Percentiles rank a stretch among this genome's conserved stretches.
phyloP scores from a whole-genome alignment of 2,329 filamentous ascomycete species.

The Ustulina deusta region DNA sequence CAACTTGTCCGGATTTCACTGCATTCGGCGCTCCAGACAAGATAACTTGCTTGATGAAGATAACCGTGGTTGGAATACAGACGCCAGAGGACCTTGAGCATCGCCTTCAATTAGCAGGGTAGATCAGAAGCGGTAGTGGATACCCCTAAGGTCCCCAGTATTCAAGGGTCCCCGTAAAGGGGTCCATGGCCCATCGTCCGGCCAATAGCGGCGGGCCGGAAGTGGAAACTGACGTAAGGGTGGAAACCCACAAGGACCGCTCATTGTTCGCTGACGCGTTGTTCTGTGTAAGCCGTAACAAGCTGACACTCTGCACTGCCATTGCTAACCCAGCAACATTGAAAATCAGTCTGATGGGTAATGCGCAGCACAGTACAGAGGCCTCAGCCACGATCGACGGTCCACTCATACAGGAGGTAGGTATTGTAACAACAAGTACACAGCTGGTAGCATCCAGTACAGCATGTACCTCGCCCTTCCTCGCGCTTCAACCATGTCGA shows the following conservation, averaged over 20 bases:
- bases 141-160: not conserved
- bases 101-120: slow-evolving; percentile 5
- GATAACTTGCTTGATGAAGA: not conserved
- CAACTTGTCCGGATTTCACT: not conserved
- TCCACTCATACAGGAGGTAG: not conserved
- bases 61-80: not conserved
- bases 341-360: not conserved
- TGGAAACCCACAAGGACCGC: not conserved
- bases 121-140: not conserved
- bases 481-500: slow-evolving; percentile 10
- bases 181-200: not conserved
- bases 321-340: slow-evolving; percentile 12
- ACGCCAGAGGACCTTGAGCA: not conserved
- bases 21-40: not conserved
- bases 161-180: not conserved
- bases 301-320: slow-evolving; percentile 2
- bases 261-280: slow-evolving; percentile 23
- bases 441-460: slow-evolving; percentile 14
- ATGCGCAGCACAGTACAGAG: slow-evolving; percentile 2
- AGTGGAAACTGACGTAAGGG: slow-evolving; percentile 25
- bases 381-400: not conserved
- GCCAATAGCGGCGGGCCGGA: slow-evolving; percentile 14
- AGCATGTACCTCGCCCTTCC: not conserved
- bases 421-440: slow-evolving; percentile 14
- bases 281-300: not conserved